Conservation (phyloP, 2,329 filamentous ascomycete species). For the Rhytidhysteron rufulum region DNA sequence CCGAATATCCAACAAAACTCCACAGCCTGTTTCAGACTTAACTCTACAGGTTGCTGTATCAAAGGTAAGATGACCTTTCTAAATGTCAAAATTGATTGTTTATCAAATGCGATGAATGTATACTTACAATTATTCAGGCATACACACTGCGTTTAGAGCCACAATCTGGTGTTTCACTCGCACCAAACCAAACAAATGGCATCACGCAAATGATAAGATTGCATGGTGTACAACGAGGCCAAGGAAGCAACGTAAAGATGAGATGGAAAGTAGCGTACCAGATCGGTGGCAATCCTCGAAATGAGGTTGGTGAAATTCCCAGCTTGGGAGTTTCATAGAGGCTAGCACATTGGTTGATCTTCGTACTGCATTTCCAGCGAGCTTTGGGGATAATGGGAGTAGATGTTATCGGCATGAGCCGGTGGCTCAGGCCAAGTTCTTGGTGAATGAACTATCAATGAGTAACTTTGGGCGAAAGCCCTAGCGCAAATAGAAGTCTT, state of each 20-base stretch:
- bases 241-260: conserved; percentile 79
- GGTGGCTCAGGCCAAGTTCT: too few relatives aligned
- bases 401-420: too few relatives aligned
- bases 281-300: conserved; percentile 60
- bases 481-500: too few relatives aligned
- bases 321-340: conserved; percentile 68
- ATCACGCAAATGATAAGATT: conserved; percentile 79
- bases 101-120: background rate
- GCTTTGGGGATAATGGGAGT: too few relatives aligned
- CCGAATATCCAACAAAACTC: conserved; percentile 77
- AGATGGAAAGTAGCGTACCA: conserved; percentile 84
- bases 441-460: too few relatives aligned
- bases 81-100: background rate
- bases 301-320: conserved; percentile 81
- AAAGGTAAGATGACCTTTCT: conserved; percentile 56
- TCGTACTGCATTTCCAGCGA: too few relatives aligned
- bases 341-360: background rate
- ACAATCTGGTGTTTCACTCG: conserved; percentile 74
- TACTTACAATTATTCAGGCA: conserved; percentile 51
- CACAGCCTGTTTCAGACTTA: conserved; percentile 68
- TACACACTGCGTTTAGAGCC: conserved; percentile 79
- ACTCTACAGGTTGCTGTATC: conserved; percentile 92
- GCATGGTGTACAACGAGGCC: conserved; percentile 66
- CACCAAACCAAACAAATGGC: conserved; percentile 67
- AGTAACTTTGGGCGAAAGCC: too few relatives aligned